Evolutionary conservation across 2,329 filamentous ascomycete genomes (phyloP).

Genomic region (Seiridium cupressi): DNA sequence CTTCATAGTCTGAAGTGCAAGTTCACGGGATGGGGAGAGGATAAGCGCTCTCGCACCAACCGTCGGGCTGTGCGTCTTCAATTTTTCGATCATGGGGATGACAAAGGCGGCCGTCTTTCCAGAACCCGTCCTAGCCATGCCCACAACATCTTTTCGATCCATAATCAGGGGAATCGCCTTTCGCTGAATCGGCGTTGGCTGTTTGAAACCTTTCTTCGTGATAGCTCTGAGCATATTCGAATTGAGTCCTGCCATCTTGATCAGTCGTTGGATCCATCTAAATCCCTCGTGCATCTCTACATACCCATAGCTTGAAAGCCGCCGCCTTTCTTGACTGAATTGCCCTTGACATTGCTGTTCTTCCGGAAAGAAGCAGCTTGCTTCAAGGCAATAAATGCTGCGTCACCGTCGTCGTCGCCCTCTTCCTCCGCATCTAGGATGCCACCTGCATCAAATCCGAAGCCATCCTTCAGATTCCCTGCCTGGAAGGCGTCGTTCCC

Average conservation of each 20-base stretch:
- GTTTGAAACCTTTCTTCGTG: conserved; percentile 87
- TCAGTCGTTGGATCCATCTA: conserved; percentile 9
- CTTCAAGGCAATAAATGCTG: conserved; percentile 84
- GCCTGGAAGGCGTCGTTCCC: conserved; percentile 39
- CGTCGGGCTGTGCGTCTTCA: conserved; percentile 83
- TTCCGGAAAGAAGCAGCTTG: conserved; percentile 90
- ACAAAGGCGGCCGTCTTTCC: conserved; percentile 98
- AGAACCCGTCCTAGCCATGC: conserved; percentile 97
- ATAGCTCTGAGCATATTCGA: conserved; percentile 85
- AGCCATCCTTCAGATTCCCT: conserved; percentile 33
- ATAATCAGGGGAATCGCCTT: conserved; percentile 93
- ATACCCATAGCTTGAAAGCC: conserved; percentile 93
- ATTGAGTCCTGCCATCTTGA: conserved; percentile 60
- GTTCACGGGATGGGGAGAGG: conserved; percentile 87
- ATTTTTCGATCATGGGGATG: conserved; percentile 94
- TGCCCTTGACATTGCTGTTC: conserved; percentile 75
- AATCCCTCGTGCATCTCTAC: neutral
- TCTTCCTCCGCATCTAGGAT: conserved; percentile 58
- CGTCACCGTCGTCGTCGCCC: conserved; percentile 64
- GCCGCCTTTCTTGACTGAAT: conserved; percentile 88
- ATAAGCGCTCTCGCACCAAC: conserved; percentile 86
- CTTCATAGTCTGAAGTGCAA: conserved; percentile 92
- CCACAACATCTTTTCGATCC: conserved; percentile 92
- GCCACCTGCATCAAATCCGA: conserved; percentile 57
- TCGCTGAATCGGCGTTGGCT: conserved; percentile 95